phyloP scores from a whole-genome alignment of 441 rosid species.

The Populus hybrid region DNA sequence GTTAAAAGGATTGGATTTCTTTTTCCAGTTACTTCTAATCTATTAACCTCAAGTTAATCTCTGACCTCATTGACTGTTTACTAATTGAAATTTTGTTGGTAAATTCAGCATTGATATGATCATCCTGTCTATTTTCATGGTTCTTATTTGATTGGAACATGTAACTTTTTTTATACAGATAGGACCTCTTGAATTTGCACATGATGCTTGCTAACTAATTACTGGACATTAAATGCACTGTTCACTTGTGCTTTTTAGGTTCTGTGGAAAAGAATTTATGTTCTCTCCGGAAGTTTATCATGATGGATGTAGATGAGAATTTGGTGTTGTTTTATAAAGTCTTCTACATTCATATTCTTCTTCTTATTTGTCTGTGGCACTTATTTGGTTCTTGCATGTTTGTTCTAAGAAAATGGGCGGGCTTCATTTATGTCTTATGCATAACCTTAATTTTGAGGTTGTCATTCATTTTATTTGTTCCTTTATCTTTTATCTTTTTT shows the following conservation, averaged over 20 bases:
- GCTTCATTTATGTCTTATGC: neutral
- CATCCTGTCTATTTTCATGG: neutral
- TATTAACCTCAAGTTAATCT: neutral
- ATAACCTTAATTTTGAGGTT: neutral
- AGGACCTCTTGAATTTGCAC: neutral
- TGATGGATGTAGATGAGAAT: neutral
- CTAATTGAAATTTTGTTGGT: neutral
- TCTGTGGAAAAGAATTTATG: neutral
- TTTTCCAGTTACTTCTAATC: neutral
- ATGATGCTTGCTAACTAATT: neutral
- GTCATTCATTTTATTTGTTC: conserved; percentile 1
- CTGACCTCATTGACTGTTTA: neutral
- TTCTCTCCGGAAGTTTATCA: neutral
- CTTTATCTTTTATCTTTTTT: neutral
- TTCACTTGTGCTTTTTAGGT: neutral
- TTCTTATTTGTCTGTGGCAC: neutral
- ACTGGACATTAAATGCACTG: neutral
- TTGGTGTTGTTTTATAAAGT: neutral
- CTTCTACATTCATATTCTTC: neutral
- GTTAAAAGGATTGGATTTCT: neutral
- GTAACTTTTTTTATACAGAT: neutral
- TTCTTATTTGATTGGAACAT: neutral
- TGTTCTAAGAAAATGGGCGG: neutral
- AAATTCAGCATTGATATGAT: too few relatives aligned
- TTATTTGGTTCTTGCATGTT: neutral